Conservation (phyloP, 148 eudicot genomes). For the Amaranthus cruentus region DNA sequence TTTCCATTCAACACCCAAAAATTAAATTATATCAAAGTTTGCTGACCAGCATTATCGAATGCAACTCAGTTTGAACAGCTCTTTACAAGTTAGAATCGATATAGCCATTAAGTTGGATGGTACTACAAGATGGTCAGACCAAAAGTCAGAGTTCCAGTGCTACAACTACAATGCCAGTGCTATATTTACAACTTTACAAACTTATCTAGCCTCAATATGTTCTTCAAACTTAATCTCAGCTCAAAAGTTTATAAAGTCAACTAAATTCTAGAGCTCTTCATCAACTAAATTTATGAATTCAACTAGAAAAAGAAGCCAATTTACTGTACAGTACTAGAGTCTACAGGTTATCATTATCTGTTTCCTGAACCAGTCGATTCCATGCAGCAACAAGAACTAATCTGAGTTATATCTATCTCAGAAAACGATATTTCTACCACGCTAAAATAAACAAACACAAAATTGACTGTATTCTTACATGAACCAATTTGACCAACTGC, state of each 20-base stretch:
- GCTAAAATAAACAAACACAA: background rate
- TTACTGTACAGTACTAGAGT: background rate
- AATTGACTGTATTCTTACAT: constrained; percentile 43
- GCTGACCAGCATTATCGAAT: no score
- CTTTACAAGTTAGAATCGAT: no score
- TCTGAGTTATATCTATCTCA: no score
- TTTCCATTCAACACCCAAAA: no score
- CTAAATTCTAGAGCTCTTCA: background rate
- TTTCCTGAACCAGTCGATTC: background rate
- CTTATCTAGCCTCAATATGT: background rate
- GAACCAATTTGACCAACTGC: constrained; percentile 87
- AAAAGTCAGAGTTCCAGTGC: no score
- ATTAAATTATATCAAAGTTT: no score
- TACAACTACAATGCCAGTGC: no score
- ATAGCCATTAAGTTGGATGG: no score
- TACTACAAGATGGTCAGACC: no score
- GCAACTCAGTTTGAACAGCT: no score
- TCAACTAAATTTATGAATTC: background rate
- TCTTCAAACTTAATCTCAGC: background rate
- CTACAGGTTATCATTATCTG: background rate
- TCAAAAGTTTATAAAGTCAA: background rate
- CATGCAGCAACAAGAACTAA: background rate
- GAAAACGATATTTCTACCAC: background rate
- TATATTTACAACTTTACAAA: no score
- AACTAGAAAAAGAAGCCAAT: background rate